Conservation (phyloP, 2,329 filamentous ascomycete species). For the Daldinia sp. region DNA sequence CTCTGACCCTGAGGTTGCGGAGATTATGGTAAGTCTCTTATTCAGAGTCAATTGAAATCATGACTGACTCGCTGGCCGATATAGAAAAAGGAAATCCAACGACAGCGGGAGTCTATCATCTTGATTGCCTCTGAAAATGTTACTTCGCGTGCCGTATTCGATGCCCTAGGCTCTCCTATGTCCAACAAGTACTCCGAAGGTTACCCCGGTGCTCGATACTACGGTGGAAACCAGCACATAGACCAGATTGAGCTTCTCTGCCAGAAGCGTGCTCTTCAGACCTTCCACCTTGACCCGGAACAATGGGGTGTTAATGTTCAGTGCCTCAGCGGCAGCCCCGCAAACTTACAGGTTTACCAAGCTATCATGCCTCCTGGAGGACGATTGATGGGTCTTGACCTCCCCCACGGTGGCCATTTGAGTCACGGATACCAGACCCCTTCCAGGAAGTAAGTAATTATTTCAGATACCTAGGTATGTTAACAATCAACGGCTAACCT, state of each 20-base stretch:
- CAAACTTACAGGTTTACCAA: conserved; percentile 98
- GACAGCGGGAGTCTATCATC: conserved; percentile 97
- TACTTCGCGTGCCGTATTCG: conserved; percentile 96
- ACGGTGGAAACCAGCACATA: conserved; percentile 98
- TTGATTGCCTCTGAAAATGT: conserved; percentile 99
- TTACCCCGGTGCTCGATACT: conserved; percentile 97
- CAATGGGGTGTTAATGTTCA: conserved; percentile 99
- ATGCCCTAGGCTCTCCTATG: conserved; percentile 93
- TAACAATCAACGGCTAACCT: conserved; percentile 44
- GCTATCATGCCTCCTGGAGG: conserved; percentile 96
- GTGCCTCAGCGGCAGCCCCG: conserved; percentile 89
- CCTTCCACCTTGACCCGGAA: conserved; percentile 83
- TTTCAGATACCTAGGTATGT: conserved; percentile 54
- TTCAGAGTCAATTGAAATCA: conserved; percentile 8
- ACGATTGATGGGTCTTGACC: conserved; percentile 94
- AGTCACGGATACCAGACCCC: conserved; percentile 98
- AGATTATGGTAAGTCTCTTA: conserved; percentile 82
- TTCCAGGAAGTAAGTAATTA: conserved; percentile 70
- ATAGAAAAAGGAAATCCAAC: conserved; percentile 90
- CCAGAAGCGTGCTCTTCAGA: conserved; percentile 90
- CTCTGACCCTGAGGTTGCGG: conserved; percentile 90
- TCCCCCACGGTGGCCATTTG: conserved; percentile 93
- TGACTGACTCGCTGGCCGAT: conserved; percentile 23
- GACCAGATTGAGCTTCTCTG: conserved; percentile 95
- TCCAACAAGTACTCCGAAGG: conserved; percentile 99